These are phyloP conservation scores for Salvia sclarea DNA, from an alignment of 305 asterid species.

Conservation along the genomic window DNA sequence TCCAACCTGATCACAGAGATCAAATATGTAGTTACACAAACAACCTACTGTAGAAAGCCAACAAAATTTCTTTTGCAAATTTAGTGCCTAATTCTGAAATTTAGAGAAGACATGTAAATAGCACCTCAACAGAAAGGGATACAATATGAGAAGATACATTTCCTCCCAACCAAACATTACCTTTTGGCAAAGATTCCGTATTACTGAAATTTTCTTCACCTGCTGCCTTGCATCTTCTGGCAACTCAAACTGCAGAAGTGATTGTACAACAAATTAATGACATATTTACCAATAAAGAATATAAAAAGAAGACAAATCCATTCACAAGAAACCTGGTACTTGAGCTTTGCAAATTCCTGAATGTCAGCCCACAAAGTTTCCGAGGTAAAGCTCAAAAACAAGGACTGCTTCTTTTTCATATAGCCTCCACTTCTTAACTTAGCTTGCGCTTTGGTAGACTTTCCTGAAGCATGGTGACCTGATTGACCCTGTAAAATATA, in stretches of 20 bases:
- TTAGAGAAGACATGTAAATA: neutral
- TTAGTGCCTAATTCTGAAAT: neutral
- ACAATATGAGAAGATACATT: neutral
- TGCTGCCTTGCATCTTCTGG: slow-evolving; percentile 62
- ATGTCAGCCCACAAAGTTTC: slow-evolving; percentile 87
- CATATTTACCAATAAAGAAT: neutral
- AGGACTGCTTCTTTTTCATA: slow-evolving; percentile 58
- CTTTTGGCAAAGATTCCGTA: slow-evolving; percentile 86
- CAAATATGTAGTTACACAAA: slow-evolving; percentile 1
- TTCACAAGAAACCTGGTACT: slow-evolving; percentile 67
- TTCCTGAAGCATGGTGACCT: slow-evolving; percentile 54
- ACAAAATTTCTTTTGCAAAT: neutral
- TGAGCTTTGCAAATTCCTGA: slow-evolving; percentile 74
- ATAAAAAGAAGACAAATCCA: slow-evolving; percentile 11
- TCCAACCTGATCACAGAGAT: slow-evolving; percentile 66
- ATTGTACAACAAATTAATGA: slow-evolving; percentile 20
- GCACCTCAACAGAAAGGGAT: neutral
- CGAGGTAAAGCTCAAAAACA: slow-evolving; percentile 55
- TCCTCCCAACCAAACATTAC: slow-evolving; percentile 38
- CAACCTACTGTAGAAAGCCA: neutral
- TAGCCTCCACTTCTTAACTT: slow-evolving; percentile 50
- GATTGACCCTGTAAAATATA: slow-evolving; percentile 55
- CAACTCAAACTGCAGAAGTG: slow-evolving; percentile 66
- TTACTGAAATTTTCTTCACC: slow-evolving; percentile 73
- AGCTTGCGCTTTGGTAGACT: slow-evolving; percentile 59